Evolutionary conservation across 31 red algal species (phyloP).

Genomic region (Asparagopsis taxiformis): DNA sequence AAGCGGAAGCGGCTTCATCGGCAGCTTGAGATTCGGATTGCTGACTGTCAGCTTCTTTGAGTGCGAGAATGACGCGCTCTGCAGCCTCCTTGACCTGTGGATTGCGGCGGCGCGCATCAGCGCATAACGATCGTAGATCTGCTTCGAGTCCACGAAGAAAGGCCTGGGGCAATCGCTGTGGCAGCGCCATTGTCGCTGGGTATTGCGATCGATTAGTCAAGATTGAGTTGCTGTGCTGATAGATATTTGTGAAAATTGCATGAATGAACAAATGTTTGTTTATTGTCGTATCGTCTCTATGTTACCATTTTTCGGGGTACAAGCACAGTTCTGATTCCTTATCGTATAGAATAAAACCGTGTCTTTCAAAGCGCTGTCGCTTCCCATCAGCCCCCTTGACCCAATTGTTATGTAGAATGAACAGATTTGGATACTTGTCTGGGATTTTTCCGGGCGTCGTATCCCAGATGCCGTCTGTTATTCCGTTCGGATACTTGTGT

Average conservation of each 20-base stretch:
- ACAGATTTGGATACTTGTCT: conserved; percentile 78
- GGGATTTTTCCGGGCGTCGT: conserved; percentile 51
- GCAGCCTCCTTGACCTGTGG: conserved; percentile 65
- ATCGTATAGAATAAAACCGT: conserved; percentile 89
- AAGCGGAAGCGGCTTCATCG: conserved; percentile 57
- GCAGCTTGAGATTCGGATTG: conserved; percentile 19
- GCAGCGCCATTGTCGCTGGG: background rate
- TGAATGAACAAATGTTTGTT: too few species aligned
- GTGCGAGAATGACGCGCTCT: conserved; percentile 54
- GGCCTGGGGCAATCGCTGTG: conserved; percentile 12
- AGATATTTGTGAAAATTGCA: too few species aligned
- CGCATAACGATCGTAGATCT: conserved; percentile 67
- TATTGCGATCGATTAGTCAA: too few species aligned
- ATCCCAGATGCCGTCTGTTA: conserved; percentile 90
- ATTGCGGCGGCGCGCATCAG: conserved; percentile 58
- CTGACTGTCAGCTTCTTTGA: conserved; percentile 59
- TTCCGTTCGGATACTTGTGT: conserved; percentile 95
- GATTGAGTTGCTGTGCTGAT: too few species aligned
- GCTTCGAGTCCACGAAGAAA: conserved; percentile 74
- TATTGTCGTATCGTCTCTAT: too few species aligned
- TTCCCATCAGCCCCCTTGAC: conserved; percentile 94
- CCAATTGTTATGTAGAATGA: conserved; percentile 99
- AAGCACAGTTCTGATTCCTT: conserved; percentile 88
- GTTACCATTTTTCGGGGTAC: conserved; percentile 80
- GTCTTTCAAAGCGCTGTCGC: conserved; percentile 73